Base-by-base conservation (phyloP, 345 rosid species). In the Salix suchowensis region DNA sequence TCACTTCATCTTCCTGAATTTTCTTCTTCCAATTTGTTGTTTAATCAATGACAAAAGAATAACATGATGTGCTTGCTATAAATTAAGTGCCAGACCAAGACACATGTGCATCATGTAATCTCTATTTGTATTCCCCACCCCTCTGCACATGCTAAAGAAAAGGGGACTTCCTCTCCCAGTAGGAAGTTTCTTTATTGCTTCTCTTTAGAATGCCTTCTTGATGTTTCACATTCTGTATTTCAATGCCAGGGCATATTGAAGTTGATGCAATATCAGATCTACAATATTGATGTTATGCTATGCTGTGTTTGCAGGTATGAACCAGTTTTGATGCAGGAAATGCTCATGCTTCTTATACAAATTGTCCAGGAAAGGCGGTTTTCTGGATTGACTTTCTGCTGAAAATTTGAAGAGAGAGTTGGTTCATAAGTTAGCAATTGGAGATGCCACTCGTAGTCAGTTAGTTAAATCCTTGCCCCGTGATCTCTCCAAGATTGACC, bases 391-490 rank as follows among this genome's bases (percentile, higher is more conserved):
- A 85, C 84, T 67, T 81, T 87, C n/a, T 60, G 84, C 89, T 84
- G 97, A 96, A 78, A 90, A 85, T 85, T 82, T 96, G 88, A 92
- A 86, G 86, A 90, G 99, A 75, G 98, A 96, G 82, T 84, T 96
- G 78, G 76, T 96, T 74, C 91, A 86, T 81, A 96, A 87, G 90
- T 85, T 96, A 78, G 91, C 97, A 72, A 83, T 89, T 79, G 98
- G 97, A 83, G 95, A 96, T 88, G 88, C 92, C 78, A 91, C 99
- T 82, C 99, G 77, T 71, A 96, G 99, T 85, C 98, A 93, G 64
- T 80, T 96, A 79, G 87, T 92, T 80, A 92, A 88, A 83, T 88
- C 92, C 79, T 86, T 96, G 58, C 97, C 98, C 46, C 86, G 89
- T 72, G 98, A 96, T 61, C 91, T 96, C 71, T 84, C 98, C 76